phyloP scores from a whole-genome alignment of 306 rosid genomes.

The Lathyrus sativus region DNA sequence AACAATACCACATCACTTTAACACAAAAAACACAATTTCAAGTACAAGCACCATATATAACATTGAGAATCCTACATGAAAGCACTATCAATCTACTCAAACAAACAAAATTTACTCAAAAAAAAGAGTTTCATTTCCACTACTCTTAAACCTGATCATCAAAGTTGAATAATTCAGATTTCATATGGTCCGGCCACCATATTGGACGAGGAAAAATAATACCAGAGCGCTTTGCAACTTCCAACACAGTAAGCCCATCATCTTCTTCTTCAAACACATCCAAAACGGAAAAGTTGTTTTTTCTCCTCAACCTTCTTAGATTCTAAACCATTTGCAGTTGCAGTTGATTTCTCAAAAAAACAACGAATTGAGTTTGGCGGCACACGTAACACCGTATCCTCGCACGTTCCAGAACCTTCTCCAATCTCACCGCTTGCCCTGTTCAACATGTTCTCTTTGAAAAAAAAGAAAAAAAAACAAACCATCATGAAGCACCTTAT shows the following conservation, averaged over 20 bases:
- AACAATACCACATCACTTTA: neutral
- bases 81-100: too few relatives aligned
- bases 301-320: neutral
- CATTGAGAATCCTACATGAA: too few relatives aligned
- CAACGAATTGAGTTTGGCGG: slow-evolving; percentile 35
- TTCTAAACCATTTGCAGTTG: neutral
- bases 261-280: slow-evolving; percentile 31
- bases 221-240: slow-evolving; percentile 38
- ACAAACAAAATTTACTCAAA: too few relatives aligned
- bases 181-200: slow-evolving; percentile 36
- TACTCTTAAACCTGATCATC: too few relatives aligned
- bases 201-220: slow-evolving; percentile 45
- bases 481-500: too few relatives aligned
- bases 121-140: too few relatives aligned
- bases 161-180: neutral
- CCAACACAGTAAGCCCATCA: slow-evolving; percentile 11
- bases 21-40: neutral
- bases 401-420: slow-evolving; percentile 26
- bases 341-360: neutral
- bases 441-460: too few relatives aligned
- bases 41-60: neutral
- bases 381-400: neutral
- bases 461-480: too few relatives aligned
- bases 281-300: neutral
- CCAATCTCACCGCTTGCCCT: neutral